Percentiles rank a stretch among this genome's conserved stretches.
Conservation (phyloP, 441 rosid genomes). For the Pelargonium fulgidum region DNA sequence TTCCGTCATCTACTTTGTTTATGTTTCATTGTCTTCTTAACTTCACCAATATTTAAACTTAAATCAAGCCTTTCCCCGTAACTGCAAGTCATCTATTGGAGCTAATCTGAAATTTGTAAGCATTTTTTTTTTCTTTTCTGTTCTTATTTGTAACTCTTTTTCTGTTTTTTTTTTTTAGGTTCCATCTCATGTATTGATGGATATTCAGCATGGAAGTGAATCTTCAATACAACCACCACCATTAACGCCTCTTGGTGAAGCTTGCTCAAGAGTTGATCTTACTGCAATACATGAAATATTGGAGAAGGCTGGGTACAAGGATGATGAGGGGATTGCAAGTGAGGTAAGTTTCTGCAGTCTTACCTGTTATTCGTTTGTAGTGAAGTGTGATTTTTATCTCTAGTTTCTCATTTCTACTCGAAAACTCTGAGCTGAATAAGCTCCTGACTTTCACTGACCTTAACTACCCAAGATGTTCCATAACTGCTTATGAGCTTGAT, state of each 20-base stretch:
- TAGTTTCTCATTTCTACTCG: background rate
- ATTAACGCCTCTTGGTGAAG: constrained; percentile 80
- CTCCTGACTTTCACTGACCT: background rate
- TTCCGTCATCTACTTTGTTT: no score
- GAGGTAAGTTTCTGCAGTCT: constrained; percentile 41
- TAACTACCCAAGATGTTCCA: background rate
- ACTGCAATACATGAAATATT: constrained; percentile 81
- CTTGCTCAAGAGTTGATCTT: constrained; percentile 78
- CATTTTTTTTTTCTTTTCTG: no score
- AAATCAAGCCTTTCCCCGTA: no score
- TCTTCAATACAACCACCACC: constrained; percentile 37
- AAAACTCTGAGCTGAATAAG: background rate
- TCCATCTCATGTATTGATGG: constrained; percentile 68
- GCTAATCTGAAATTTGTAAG: no score
- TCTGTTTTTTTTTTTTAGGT: constrained; percentile 38
- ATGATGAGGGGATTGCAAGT: constrained; percentile 80
- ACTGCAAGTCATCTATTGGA: no score
- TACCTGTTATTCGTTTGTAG: no score
- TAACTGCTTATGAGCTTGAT: background rate
- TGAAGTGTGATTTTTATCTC: background rate
- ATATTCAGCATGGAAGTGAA: constrained; percentile 53
- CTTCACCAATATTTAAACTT: no score
- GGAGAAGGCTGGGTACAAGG: constrained; percentile 77
- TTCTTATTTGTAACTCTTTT: no score
- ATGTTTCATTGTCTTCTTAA: no score